A percentile compares a stretch with the other conserved stretches of the same genome.
Conservation (phyloP, 179 eudicot species). For the Vitellaria paradoxa region DNA sequence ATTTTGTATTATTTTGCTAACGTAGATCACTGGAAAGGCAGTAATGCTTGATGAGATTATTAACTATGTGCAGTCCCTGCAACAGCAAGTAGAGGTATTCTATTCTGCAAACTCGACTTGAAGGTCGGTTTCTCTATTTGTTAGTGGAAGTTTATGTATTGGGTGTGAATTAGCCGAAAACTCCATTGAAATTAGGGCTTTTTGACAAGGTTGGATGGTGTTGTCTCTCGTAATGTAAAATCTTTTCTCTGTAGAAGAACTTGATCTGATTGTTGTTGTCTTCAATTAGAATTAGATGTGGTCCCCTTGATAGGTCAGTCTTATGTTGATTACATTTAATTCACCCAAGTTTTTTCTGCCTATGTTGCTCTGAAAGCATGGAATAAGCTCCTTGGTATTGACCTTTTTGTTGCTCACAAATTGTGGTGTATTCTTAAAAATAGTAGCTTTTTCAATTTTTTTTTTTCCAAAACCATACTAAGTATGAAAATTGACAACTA, state of each 20-base stretch:
- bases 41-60: conserved; percentile 99
- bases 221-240: not conserved
- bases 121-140: not conserved
- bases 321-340: not conserved
- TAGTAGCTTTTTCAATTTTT: not conserved
- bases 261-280: not conserved
- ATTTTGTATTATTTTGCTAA: not conserved
- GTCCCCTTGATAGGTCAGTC: too few species aligned
- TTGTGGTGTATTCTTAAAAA: too few species aligned
- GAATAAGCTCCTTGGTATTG: not conserved
- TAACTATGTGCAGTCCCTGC: conserved; percentile 96
- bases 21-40: conserved; percentile 83
- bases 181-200: not conserved
- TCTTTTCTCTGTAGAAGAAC: too few species aligned
- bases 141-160: not conserved
- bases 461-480: not conserved
- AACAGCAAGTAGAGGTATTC: conserved; percentile 96
- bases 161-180: not conserved
- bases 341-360: not conserved
- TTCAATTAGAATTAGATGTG: not conserved
- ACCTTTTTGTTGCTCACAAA: not conserved
- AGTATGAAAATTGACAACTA: not conserved
- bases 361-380: not conserved
- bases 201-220: not conserved
- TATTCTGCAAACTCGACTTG: not conserved